These are phyloP conservation scores for Biancaea sappan DNA, from an alignment of 306 rosid species.

Conservation along the genomic window DNA sequence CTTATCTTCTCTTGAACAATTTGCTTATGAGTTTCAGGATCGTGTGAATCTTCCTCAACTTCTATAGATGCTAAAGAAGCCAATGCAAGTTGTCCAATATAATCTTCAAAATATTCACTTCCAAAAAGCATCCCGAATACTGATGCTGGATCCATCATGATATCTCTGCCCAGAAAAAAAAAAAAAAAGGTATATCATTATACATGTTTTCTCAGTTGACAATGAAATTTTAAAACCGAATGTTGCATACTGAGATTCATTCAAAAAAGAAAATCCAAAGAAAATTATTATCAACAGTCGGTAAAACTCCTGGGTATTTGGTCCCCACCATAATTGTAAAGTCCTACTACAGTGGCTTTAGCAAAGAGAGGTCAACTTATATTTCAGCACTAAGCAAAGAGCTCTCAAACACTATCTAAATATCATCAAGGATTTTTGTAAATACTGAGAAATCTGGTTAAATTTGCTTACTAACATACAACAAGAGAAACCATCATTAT, in stretches of 20 bases:
- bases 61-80: slow-evolving; percentile 72
- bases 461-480: not conserved
- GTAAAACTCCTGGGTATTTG: slow-evolving; percentile 5
- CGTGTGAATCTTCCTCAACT: slow-evolving; percentile 56
- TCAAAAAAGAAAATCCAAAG: not conserved
- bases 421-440: not conserved
- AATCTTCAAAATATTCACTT: slow-evolving; percentile 86
- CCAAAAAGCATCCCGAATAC: slow-evolving; percentile 99
- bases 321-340: slow-evolving; percentile 12
- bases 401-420: slow-evolving; percentile 10
- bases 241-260: slow-evolving; percentile 10
- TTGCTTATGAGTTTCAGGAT: slow-evolving; percentile 59
- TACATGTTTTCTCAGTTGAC: slow-evolving; percentile 13
- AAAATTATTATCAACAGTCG: not conserved
- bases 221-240: not conserved
- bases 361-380: slow-evolving; percentile 11
- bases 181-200: not conserved
- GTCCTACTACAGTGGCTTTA: not conserved
- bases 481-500: slow-evolving; percentile 5
- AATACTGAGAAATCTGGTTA: not conserved
- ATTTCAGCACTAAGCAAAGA: not conserved
- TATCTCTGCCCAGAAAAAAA: slow-evolving; percentile 54
- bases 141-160: slow-evolving; percentile 85
- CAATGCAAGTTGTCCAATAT: slow-evolving; percentile 83
- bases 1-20: slow-evolving; percentile 69